These are phyloP conservation scores for Ustilago hordei DNA, from an alignment of 1,284 basidiomycete species.

Conservation along the genomic window DNA sequence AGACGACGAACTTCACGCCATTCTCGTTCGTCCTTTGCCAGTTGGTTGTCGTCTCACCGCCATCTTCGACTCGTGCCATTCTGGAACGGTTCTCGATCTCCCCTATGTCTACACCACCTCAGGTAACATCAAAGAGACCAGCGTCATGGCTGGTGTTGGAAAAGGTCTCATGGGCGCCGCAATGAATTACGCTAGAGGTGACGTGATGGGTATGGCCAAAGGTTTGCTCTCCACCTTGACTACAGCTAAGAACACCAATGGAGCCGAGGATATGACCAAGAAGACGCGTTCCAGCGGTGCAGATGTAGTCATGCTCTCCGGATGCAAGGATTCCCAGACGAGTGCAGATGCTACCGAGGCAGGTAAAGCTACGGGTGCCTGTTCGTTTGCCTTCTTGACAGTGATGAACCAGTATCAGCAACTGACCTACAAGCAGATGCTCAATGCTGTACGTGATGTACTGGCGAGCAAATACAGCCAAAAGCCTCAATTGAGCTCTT, in stretches of 20 bases:
- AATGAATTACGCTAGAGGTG: slow-evolving; percentile 79
- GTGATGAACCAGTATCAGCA: slow-evolving; percentile 73
- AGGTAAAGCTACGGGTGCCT: slow-evolving; percentile 80
- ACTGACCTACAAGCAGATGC: slow-evolving; percentile 66
- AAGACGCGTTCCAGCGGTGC: slow-evolving; percentile 83
- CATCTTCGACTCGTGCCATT: slow-evolving; percentile 67
- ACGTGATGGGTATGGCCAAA: slow-evolving; percentile 76
- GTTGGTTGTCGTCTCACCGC: slow-evolving; percentile 49
- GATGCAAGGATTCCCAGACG: slow-evolving; percentile 92
- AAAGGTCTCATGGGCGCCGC: slow-evolving; percentile 72
- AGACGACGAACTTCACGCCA: slow-evolving; percentile 68
- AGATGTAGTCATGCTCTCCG: slow-evolving; percentile 74
- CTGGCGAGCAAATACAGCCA: slow-evolving; percentile 67
- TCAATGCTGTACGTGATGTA: slow-evolving; percentile 62
- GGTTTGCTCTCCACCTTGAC: slow-evolving; percentile 71
- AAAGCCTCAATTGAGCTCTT: slow-evolving; percentile 70
- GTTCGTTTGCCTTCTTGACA: slow-evolving; percentile 65
- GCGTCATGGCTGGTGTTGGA: slow-evolving; percentile 71
- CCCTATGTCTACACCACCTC: slow-evolving; percentile 81
- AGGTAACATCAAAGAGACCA: slow-evolving; percentile 92
- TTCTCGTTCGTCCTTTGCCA: slow-evolving; percentile 67
- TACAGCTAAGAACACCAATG: slow-evolving; percentile 71
- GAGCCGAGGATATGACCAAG: slow-evolving; percentile 77
- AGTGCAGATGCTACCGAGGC: slow-evolving; percentile 87
- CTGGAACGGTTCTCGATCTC: slow-evolving; percentile 68